Percentiles rank a stretch among this genome's conserved stretches.
Evolutionary conservation across 2,329 filamentous ascomycete species (phyloP).

Genomic region (Grosmannia clavigera): DNA sequence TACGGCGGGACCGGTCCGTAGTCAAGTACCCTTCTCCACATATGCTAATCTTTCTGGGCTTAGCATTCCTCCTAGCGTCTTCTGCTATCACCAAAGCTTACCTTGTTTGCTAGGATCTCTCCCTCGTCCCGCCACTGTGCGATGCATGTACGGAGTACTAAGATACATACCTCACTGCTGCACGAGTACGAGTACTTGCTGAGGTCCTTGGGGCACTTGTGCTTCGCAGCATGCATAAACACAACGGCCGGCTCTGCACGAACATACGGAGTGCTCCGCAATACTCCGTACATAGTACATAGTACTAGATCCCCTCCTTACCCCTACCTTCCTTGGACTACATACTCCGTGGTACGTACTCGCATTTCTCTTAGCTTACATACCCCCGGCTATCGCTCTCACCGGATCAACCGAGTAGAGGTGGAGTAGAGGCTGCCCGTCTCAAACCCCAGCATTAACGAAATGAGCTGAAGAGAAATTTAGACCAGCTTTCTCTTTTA

Average conservation of each 20-base stretch:
- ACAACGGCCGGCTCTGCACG: not conserved
- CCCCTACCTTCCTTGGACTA: no score
- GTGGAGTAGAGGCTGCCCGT: not conserved
- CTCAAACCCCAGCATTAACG: not conserved
- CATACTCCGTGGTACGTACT: no score
- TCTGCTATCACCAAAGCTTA: not conserved
- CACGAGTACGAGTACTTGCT: no score
- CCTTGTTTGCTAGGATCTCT: not conserved
- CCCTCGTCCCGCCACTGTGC: not conserved
- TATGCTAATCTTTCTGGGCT: not conserved
- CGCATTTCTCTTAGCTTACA: not conserved
- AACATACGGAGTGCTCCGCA: no score
- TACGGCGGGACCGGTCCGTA: not conserved
- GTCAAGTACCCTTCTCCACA: not conserved
- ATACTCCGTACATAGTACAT: no score
- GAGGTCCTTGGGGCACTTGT: no score
- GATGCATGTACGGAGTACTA: not conserved
- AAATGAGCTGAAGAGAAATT: conserved; percentile 1
- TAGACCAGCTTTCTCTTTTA: not conserved
- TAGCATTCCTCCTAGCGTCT: not conserved
- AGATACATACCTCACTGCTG: no score
- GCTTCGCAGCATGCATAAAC: not conserved
- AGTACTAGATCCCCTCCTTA: no score
- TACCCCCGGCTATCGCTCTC: not conserved
- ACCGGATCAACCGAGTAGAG: not conserved